Evolutionary conservation across 805 yeast species (phyloP), one percentile per base, ranked within the genome.

Genomic region (Candida andamanensis): DNA sequence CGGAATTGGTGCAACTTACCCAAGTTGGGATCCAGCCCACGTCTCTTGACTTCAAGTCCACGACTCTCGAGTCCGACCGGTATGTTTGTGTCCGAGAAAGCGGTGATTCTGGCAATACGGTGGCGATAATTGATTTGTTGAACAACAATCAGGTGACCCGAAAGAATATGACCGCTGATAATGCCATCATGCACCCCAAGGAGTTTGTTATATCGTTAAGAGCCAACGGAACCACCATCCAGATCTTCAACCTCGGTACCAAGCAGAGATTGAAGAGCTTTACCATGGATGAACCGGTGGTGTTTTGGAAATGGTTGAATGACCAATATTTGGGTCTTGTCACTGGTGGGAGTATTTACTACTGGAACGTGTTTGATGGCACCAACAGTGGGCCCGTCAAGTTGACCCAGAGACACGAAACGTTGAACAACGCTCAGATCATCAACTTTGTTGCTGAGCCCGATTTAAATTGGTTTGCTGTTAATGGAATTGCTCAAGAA

Each of bases 111-210:
- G 79, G 90, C 40, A 89, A 86, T 61, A 73, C 92, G n/a, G 97
- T 94, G 33, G 95, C 95, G 26, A 92, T 92, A 49, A 76, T 92
- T 41, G 94, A 92, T 54, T 70, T 92, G 51, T 71, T 76, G 43
- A 78, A 84, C 54, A 78, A 78, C 65, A 85, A 85, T 60, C 74
- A 76, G 47, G 77, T 89, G 39, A 81, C 84, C 15, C 79, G 94
- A 54, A 90, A 92, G 62, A 83, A 85, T 58, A 92, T 92, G 95
- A 74, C 85, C 35, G 99, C 98, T 27, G 99, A 92, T 62, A 84
- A 87, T 41, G 97, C 97, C 30, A 92, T 92, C 54, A 80, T 92
- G 92, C 94, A 87, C 60, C 97, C 98, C 20, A 53, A 63, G n/a
- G 78, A 81, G 58, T 78, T 82, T 60, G 86, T 89, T 42, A 87